Percentiles rank a stretch among this genome's conserved stretches.
phyloP scores from a whole-genome alignment of 2,329 filamentous ascomycete genomes.

The Trichoderma gracile region DNA sequence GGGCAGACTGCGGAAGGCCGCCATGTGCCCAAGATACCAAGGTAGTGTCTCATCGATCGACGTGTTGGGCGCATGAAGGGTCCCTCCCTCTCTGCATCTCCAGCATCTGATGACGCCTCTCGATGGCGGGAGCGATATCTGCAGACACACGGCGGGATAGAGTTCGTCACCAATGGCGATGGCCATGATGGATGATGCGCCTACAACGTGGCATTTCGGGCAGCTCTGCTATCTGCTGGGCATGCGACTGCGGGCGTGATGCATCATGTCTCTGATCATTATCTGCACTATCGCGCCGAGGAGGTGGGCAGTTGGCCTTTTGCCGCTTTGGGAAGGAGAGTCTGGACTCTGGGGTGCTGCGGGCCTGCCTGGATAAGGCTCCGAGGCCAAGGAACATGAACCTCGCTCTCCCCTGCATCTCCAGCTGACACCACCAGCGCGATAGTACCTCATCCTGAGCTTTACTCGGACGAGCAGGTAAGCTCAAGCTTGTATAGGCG shows the following conservation, averaged over 20 bases:
- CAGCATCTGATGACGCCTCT: constrained; percentile 1
- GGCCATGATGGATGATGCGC: not conserved
- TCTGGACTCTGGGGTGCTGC: not conserved
- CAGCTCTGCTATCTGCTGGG: not conserved
- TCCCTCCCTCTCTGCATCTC: not conserved
- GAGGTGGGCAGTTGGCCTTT: not conserved
- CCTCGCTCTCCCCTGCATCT: not conserved
- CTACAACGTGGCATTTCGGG: constrained; percentile 14
- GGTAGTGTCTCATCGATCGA: not conserved
- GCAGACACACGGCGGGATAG: not conserved
- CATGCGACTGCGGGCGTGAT: constrained; percentile 12
- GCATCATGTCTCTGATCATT: not conserved
- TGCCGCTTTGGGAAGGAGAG: constrained; percentile 12
- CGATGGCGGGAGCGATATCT: not conserved
- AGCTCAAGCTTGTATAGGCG: too few species aligned
- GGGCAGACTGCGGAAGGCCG: not conserved
- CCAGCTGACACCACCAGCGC: not conserved
- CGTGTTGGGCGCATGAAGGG: not conserved
- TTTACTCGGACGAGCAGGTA: not conserved
- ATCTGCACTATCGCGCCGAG: not conserved
- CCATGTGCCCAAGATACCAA: constrained; percentile 9
- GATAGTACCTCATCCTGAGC: not conserved
- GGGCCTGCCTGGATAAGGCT: constrained; percentile 22
- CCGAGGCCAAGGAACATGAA: constrained; percentile 4
- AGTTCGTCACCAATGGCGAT: not conserved